A percentile compares a stretch with the other conserved stretches of the same genome.
These are phyloP conservation scores for Nigrograna mackinnonii DNA, from an alignment of 2,329 filamentous ascomycete genomes.

Conservation along the genomic window DNA sequence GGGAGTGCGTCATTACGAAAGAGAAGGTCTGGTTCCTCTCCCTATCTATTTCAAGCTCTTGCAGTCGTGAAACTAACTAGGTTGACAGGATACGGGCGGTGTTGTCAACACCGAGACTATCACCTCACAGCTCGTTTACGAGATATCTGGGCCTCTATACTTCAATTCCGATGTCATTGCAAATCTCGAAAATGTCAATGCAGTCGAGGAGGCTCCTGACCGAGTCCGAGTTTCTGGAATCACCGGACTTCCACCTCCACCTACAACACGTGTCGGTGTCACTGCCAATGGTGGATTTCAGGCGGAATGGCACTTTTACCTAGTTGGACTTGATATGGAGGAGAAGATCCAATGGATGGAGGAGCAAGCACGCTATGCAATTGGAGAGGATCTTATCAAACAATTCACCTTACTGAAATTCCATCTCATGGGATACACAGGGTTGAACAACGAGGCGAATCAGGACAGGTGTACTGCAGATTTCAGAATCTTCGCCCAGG, in stretches of 20 bases:
- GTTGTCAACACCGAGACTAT: slow-evolving; percentile 18
- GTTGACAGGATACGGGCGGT: slow-evolving; percentile 25
- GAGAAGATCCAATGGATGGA: slow-evolving; percentile 40
- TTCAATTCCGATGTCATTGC: slow-evolving; percentile 44
- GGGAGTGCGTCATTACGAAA: slow-evolving; percentile 50
- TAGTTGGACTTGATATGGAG: slow-evolving; percentile 51
- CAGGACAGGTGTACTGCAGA: slow-evolving; percentile 34
- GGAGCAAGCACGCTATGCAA: slow-evolving; percentile 15
- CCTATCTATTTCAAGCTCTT: no score
- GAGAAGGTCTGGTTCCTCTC: slow-evolving; percentile 19
- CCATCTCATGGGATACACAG: slow-evolving; percentile 22
- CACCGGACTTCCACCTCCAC: slow-evolving; percentile 32
- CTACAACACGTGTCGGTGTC: slow-evolving; percentile 36
- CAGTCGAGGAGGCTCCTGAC: slow-evolving; percentile 20
- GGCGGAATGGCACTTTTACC: slow-evolving; percentile 44
- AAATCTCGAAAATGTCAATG: slow-evolving; percentile 26
- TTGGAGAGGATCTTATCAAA: slow-evolving; percentile 22
- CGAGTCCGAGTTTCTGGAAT: slow-evolving; percentile 34
- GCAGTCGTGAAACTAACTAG: neutral
- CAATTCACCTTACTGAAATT: slow-evolving; percentile 28
- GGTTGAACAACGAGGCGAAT: slow-evolving; percentile 19
- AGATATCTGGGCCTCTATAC: slow-evolving; percentile 45
- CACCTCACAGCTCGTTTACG: slow-evolving; percentile 42
- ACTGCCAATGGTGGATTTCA: slow-evolving; percentile 34
- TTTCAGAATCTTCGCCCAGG: slow-evolving; percentile 24